Evolutionary conservation across 371 early-diverging fungal genomes (phyloP), one percentile per base, ranked within the genome.

Genomic region (Actinomucor elegans): DNA sequence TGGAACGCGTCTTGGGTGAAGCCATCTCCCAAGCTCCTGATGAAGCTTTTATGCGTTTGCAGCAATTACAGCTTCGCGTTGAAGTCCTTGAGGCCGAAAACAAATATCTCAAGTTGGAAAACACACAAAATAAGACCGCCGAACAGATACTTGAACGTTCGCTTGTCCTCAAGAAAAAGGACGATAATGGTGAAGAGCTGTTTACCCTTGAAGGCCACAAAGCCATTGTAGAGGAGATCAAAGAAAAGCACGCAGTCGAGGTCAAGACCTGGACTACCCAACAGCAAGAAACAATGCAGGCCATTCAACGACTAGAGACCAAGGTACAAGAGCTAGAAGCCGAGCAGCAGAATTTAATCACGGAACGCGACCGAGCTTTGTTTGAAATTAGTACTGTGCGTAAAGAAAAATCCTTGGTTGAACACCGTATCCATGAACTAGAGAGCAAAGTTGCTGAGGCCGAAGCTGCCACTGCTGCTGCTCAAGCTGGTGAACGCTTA

Each of bases 301-400:
- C 62, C 10, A 60, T 69, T 11, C 53, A 68, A 51, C 63, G 68
- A 26, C 45, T 73, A 4, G 76, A 75, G 18, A 51, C 57, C 7
- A 53, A 59, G 4, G 63, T 79, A 26, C 51, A 48, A 8, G 82
- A 83, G 24, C 55, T 87, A 20, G 87, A 87, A 48, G 56, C 82
- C 12, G 86, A 88, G 36, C 80, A 86, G 15, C 43, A 76, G 5
- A 56, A 61, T 0, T 61, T 89, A 33, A 58, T 68, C 7, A 86
- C 86, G 58, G 87, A 88, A 53, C 61, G 81, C 8, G 77, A 78
- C 45, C 80, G 76, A 41, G 64, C 84, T 0, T 79, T 79, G 14
- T 80, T 61, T 48, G 72, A 75, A 15, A 64, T 84, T 15, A 76
- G 79, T 41, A 67, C 69, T 14, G 70, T 80, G 0, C 69, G 87